Evolutionary conservation across 768 basidiomycete genomes (phyloP).

Genomic region (Russula foetens): DNA sequence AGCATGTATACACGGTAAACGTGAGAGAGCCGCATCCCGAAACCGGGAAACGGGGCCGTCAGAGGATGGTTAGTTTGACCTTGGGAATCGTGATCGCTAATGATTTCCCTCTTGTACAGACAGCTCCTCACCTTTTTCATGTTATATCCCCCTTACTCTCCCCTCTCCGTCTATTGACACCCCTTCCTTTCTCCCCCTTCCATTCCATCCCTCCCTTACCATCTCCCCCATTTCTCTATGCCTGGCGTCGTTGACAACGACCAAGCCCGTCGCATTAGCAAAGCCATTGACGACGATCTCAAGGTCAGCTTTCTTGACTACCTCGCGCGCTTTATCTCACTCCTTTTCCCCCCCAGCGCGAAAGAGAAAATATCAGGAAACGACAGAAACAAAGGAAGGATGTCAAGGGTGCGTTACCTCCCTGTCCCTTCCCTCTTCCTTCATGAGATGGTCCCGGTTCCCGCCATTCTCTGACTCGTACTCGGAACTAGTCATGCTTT

Average conservation of each 20-base stretch:
- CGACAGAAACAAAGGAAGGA: conserved; percentile 39
- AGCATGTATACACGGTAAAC: neutral
- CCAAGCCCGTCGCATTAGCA: conserved; percentile 40
- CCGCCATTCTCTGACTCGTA: neutral
- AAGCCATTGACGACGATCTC: conserved; percentile 49
- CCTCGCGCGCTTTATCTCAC: neutral
- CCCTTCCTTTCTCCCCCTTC: neutral
- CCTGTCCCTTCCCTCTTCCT: neutral
- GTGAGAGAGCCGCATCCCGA: neutral
- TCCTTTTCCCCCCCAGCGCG: conserved; percentile 5
- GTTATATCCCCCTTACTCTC: conserved; percentile 9
- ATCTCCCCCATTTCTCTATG: neutral
- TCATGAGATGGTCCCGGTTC: too few relatives aligned
- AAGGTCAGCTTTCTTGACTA: conserved; percentile 29
- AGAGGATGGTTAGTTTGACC: neutral
- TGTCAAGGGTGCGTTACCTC: conserved; percentile 41
- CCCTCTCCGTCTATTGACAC: neutral
- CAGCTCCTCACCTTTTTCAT: neutral
- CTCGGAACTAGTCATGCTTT: conserved; percentile 47
- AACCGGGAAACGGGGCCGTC: neutral
- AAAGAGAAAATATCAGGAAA: conserved; percentile 44
- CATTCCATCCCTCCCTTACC: neutral
- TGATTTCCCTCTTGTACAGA: conserved; percentile 15
- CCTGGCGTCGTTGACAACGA: conserved; percentile 29
- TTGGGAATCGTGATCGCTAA: conserved; percentile 18